These are phyloP conservation scores for Paraglomus occultum DNA, from an alignment of 192 early-diverging fungal species.

Conservation along the genomic window DNA sequence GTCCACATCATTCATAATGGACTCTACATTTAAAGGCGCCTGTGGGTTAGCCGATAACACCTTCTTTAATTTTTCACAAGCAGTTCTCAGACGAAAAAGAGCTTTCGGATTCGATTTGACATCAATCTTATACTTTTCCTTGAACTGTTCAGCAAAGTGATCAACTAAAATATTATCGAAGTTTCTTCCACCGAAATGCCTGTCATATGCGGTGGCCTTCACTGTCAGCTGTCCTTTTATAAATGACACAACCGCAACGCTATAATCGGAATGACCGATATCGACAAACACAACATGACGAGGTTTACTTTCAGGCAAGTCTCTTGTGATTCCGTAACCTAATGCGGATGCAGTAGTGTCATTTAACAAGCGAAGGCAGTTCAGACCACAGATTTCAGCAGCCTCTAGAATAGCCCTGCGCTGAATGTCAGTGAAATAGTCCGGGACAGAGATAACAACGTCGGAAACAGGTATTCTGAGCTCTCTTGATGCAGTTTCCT, in stretches of 20 bases:
- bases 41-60: slow-evolving; percentile 88
- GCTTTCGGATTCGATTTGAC: slow-evolving; percentile 88
- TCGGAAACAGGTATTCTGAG: slow-evolving; percentile 85
- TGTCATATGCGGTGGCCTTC: slow-evolving; percentile 88
- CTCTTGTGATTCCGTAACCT: slow-evolving; percentile 99
- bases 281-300: slow-evolving; percentile 92
- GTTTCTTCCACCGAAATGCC: slow-evolving; percentile 93
- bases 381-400: slow-evolving; percentile 83
- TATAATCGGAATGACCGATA: slow-evolving; percentile 87
- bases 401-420: slow-evolving; percentile 86
- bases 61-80: slow-evolving; percentile 96
- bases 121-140: slow-evolving; percentile 95
- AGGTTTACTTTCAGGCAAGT: slow-evolving; percentile 88
- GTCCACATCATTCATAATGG: slow-evolving; percentile 95
- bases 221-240: slow-evolving; percentile 95
- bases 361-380: slow-evolving; percentile 89
- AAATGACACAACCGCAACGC: slow-evolving; percentile 86
- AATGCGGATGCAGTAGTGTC: slow-evolving; percentile 92
- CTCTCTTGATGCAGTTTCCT: slow-evolving; percentile 82
- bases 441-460: slow-evolving; percentile 90
- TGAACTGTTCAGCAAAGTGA: slow-evolving; percentile 83
- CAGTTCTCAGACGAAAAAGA: slow-evolving; percentile 83
- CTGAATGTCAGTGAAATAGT: slow-evolving; percentile 94
- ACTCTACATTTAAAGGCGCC: slow-evolving; percentile 92
- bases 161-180: slow-evolving; percentile 90